These are phyloP conservation scores for Immersiella caudata DNA, from an alignment of 495 filamentous ascomycete genomes.

Conservation along the genomic window DNA sequence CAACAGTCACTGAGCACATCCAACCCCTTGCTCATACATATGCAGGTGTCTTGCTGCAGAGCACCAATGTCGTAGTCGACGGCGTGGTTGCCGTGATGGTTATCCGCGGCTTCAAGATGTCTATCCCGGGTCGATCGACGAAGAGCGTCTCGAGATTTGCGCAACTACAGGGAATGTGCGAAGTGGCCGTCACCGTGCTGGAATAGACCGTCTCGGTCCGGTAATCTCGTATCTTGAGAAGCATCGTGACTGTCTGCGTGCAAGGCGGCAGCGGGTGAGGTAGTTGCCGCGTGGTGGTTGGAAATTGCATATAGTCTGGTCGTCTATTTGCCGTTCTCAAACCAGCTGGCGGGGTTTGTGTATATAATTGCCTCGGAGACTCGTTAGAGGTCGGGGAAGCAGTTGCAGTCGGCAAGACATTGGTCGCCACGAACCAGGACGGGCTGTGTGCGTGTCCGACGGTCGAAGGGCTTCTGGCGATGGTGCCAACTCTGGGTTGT, in stretches of 20 bases:
- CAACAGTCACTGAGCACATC: neutral
- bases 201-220: conserved; percentile 14
- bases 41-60: neutral
- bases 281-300: neutral
- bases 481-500: neutral
- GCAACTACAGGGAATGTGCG: conserved; percentile 12
- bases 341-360: neutral
- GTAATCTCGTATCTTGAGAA: conserved; percentile 14
- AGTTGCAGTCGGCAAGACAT: neutral
- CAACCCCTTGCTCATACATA: neutral
- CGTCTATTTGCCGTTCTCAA: neutral
- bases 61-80: conserved; percentile 11
- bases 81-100: conserved; percentile 10
- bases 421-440: too few relatives aligned
- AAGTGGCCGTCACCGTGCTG: conserved; percentile 16
- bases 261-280: neutral
- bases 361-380: too few relatives aligned
- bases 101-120: neutral
- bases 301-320: neutral
- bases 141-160: conserved; percentile 12
- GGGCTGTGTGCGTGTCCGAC: too few relatives aligned
- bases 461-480: neutral
- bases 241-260: conserved; percentile 20
- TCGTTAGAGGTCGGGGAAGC: neutral
- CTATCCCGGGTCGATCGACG: conserved; percentile 16